Base-by-base conservation (phyloP, 495 filamentous ascomycete genomes). In the Recurvomyces mirabilis region DNA sequence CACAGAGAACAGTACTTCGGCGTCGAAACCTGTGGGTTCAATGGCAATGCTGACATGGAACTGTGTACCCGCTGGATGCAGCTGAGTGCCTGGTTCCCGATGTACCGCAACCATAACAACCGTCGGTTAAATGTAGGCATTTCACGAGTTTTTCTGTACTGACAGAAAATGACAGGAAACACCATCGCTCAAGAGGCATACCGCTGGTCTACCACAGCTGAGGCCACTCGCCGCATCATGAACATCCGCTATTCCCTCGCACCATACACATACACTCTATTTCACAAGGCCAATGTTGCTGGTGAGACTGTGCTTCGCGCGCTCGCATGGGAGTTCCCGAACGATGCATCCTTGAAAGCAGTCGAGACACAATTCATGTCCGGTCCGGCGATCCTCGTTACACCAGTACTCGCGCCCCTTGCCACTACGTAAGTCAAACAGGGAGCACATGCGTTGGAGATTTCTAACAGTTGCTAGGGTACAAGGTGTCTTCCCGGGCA, bases 41-140 rank as follows among this genome's bases (percentile, higher is more conserved):
- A 47, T 23, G 48, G 49, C 13, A 55, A 55, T 28, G 43, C 52
- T 9, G 49, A 52, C 22, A 29, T 52, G 43, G 49, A 52, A 28
- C 45, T 57, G 2, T 57, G 54, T 43, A 48, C 49, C 4, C 47
- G 54, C 11, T 57, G 54, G 54, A 55, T 55, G 52, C 38, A 51
- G 23, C 41, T 57, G 10, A 26, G 29, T 17, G 46, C 52, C 28
- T 57, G 38, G 26, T 57, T 41, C 37, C 46, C 54, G 14, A 21
- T 57, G n/a, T 57, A 53, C 30, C 44, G 54, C 23, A 57, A 57
- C 25, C 54, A 57, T 51, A 54, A 50, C 29, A 39, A 34, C 19
- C 37, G 37, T 22, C n/a, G n/a, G n/a, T n/a, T n/a, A n/a, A n/a
- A n/a, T n/a, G n/a, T n/a, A n/a, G n/a, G n/a, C n/a, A n/a, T n/a